Evolutionary conservation across 202 grass and related monocot genomes (phyloP), one percentile per base, ranked within the genome.

Genomic region (Digitaria exilis): DNA sequence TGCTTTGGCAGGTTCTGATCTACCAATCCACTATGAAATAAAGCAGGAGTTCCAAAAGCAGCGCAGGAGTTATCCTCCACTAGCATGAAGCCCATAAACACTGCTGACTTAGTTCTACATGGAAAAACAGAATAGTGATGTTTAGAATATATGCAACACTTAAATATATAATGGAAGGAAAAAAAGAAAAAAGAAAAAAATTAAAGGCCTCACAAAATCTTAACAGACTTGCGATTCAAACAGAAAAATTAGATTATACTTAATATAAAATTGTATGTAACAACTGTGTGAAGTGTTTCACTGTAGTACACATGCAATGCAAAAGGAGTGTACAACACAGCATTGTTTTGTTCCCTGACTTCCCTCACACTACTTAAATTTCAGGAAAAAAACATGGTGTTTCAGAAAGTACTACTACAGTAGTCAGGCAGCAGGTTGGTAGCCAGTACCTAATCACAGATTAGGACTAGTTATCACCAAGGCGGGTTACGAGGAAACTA

Each of bases 1-100:
- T 85, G 85, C 93, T 88, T 76, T 68, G 65, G 18, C 76, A 84
- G 66, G 68, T 68, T 77, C 65, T 76, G 67, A 34, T 76, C 45
- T 69, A 71, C 5, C 35, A 78, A 50, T 55, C 41, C 67, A 74
- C 30, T 61, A 51, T 16, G 71, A 61, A 72, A 76, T 72, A 78
- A 44, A 58, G 42, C 79, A 82, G 46, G 71, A 68, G 31, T 81
- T 60, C 56, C 71, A 29, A 52, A 82, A 72, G 39, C 31, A 79
- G 44, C 31, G 63, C 65, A 70, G 51, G 44, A 58, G 75, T 28
- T 74, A 65, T 71, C 69, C 39, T 52, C 80, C 64, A 30, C 34
- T 58, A 25, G 45, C 32, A 70, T 55, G 8, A 69, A 87, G 75
- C 79, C 88, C 88, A 90, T 90, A 84, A 70, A 80, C n/a, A 65